Base-by-base conservation (phyloP, 169 alveolate species). In the Perkinsus marinus region DNA sequence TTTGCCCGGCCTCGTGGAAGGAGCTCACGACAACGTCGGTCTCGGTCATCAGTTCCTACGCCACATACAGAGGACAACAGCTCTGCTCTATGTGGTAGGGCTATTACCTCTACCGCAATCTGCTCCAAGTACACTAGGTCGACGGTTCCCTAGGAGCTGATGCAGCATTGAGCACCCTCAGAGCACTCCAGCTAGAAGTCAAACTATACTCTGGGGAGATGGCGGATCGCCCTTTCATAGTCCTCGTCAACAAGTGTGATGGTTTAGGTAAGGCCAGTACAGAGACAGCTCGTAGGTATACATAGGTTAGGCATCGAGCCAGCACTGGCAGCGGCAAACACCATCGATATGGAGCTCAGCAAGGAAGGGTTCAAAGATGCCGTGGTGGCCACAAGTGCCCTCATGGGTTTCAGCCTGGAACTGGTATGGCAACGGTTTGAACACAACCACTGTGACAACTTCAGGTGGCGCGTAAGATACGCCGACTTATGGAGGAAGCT, bases 1-100 rank as follows among this genome's bases (percentile, higher is more conserved):
- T 91, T 93, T 97, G 46, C 98, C 99, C 38, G 98, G 99, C 16
- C 92, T 97, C n/a, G 96, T 97, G 36, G 97, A 97, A 93, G 98
- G 98, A 0, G 97, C 98, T 9, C 94, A 94, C 93, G 79, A 91
- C 43, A 96, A 97, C 90, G 95, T 96, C 90, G 99, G 99, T 7
- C 95, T 97, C 9, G 99, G 99, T 0, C 96, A 93, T 39, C 94
- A 96, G 57, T 97, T 97, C 92, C 93, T 97, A 26, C 95, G 95
- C 90, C 99, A 97, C 92, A 96, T 97, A n/a, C 98, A 97, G 93
- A 91, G 98, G 57, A 95, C 97, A 7, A 93, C 96, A 38, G 96
- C 95, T 39, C 93, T 95, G 0, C 90, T 94, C 16, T 95, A 93
- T 79, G 95, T 95, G 34, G 68, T 96, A 16, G 22, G 79, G 46